phyloP scores from a whole-genome alignment of 331 rosid species.

The Telfairia occidentalis region DNA sequence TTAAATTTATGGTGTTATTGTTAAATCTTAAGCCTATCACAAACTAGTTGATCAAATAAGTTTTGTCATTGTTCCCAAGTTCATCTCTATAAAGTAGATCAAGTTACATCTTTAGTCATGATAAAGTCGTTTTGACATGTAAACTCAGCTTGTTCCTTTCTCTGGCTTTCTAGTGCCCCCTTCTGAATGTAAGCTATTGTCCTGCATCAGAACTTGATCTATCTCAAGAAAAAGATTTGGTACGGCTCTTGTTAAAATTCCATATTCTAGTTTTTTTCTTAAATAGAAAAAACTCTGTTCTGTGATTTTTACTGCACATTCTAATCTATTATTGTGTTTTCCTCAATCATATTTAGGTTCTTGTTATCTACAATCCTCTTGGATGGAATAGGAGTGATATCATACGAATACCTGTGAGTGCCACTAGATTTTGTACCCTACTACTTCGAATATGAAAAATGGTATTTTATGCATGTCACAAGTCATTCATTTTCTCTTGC shows the following conservation, averaged over 20 bases:
- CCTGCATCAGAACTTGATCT: slow-evolving; percentile 75
- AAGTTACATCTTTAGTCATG: background rate
- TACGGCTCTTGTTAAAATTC: slow-evolving; percentile 20
- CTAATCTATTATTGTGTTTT: slow-evolving; percentile 9
- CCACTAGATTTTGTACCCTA: background rate
- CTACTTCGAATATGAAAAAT: too few species aligned
- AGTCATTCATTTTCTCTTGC: background rate
- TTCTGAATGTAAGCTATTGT: slow-evolving; percentile 80
- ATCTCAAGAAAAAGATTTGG: slow-evolving; percentile 68
- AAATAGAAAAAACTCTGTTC: background rate
- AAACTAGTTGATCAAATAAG: background rate
- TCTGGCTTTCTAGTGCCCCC: slow-evolving; percentile 58
- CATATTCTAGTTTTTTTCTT: background rate
- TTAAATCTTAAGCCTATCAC: background rate
- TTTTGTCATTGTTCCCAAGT: background rate
- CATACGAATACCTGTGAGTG: slow-evolving; percentile 39
- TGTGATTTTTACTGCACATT: slow-evolving; percentile 9
- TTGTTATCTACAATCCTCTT: slow-evolving; percentile 40
- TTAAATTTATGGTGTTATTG: background rate
- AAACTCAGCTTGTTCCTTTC: background rate
- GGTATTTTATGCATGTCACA: background rate
- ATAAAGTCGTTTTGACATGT: background rate
- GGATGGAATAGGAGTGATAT: slow-evolving; percentile 47
- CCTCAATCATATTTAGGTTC: slow-evolving; percentile 18
- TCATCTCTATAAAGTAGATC: background rate